A percentile compares a stretch with the other conserved stretches of the same genome.
Conservation (phyloP, 2,329 filamentous ascomycete genomes). For the Fusarium equiseti region DNA sequence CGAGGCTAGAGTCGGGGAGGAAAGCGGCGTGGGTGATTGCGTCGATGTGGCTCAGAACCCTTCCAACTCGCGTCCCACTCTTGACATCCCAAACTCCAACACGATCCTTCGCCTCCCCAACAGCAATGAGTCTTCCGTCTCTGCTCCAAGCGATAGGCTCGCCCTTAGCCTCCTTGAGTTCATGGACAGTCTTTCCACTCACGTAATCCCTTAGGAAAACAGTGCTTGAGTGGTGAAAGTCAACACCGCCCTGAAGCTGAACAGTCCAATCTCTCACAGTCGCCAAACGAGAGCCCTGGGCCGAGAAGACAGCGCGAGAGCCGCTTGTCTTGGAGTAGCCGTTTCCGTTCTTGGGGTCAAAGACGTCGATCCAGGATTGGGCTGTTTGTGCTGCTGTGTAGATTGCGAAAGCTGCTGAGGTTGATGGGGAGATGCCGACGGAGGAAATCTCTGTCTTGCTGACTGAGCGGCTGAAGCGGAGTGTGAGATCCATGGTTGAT, state of each 20-base stretch:
- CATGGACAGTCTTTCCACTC: slow-evolving; percentile 49
- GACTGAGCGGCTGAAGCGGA: slow-evolving; percentile 47
- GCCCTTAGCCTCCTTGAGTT: slow-evolving; percentile 49
- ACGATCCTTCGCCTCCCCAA: slow-evolving; percentile 47
- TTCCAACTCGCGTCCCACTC: slow-evolving; percentile 47
- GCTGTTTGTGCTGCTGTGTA: slow-evolving; percentile 48
- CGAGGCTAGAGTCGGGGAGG: slow-evolving; percentile 49
- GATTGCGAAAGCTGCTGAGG: slow-evolving; percentile 48
- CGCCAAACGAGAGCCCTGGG: slow-evolving; percentile 42
- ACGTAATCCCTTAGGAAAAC: slow-evolving; percentile 50
- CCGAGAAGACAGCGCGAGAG: slow-evolving; percentile 49
- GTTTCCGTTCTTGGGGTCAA: slow-evolving; percentile 46
- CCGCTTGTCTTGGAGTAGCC: slow-evolving; percentile 50
- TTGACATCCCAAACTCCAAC: slow-evolving; percentile 52
- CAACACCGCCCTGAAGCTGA: slow-evolving; percentile 48
- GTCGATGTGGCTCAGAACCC: slow-evolving; percentile 53
- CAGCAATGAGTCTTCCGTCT: slow-evolving; percentile 50
- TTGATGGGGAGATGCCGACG: slow-evolving; percentile 48
- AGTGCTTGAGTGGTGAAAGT: slow-evolving; percentile 49
- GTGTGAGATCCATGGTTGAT: slow-evolving; percentile 39
- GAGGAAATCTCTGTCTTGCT: slow-evolving; percentile 51
- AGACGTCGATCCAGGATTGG: slow-evolving; percentile 55
- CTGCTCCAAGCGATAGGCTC: slow-evolving; percentile 52
- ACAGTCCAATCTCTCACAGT: slow-evolving; percentile 51
- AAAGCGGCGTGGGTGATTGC: slow-evolving; percentile 55